A percentile compares a stretch with the other conserved stretches of the same genome.
phyloP scores from a whole-genome alignment of 352 stramenopile species.

The Globisporangium nunn region DNA sequence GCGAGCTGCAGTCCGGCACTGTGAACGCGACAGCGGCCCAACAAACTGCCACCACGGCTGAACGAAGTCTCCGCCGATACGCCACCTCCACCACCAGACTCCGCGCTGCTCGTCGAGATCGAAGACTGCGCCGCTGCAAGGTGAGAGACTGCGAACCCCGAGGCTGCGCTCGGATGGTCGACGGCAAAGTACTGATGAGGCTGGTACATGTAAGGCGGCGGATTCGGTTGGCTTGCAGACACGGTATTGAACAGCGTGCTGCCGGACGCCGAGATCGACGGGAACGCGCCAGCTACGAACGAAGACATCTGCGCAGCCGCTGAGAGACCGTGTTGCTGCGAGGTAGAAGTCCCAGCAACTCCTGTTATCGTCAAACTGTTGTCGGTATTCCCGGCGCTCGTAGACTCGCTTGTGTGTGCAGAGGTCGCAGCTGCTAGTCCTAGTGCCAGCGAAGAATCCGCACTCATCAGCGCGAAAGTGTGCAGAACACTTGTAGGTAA shows the following conservation, averaged over 20 bases:
- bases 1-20: constrained; percentile 2
- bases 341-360: background rate
- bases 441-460: background rate
- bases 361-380: background rate
- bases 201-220: constrained; percentile 3
- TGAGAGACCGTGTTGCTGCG: background rate
- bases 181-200: constrained; percentile 12
- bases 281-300: constrained; percentile 7
- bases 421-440: background rate
- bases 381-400: background rate
- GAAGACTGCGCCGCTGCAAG: background rate
- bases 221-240: background rate
- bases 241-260: constrained; percentile 1
- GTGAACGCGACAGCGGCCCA: constrained; percentile 6
- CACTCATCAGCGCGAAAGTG: constrained; percentile 1
- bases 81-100: background rate
- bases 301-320: background rate
- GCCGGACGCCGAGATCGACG: background rate
- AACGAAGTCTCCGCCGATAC: background rate
- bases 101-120: background rate
- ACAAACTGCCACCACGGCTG: background rate
- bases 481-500: background rate
- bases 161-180: background rate
- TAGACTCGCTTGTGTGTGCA: background rate
- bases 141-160: constrained; percentile 1